phyloP scores from a whole-genome alignment of 192 early-diverging fungal genomes.

The Coemansia erecta region DNA sequence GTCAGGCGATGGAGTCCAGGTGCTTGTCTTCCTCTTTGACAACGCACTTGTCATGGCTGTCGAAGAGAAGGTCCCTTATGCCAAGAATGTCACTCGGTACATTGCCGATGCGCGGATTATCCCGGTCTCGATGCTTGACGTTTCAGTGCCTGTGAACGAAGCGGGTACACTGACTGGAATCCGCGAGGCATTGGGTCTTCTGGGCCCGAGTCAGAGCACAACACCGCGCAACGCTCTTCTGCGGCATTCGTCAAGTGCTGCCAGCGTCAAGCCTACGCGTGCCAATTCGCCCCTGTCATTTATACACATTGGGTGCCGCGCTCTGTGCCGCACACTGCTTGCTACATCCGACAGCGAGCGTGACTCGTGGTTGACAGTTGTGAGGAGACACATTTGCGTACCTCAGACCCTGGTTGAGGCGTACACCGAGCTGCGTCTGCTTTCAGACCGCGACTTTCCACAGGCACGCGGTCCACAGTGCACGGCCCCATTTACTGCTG shows the following conservation, averaged over 20 bases:
- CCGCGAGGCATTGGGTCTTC: slow-evolving; percentile 30
- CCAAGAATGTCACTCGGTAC: slow-evolving; percentile 39
- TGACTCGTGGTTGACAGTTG: slow-evolving; percentile 22
- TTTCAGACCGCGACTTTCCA: slow-evolving; percentile 49
- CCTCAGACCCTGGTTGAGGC: slow-evolving; percentile 53
- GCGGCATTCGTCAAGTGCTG: slow-evolving; percentile 24
- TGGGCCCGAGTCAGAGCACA: slow-evolving; percentile 10
- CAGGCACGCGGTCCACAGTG: slow-evolving; percentile 36
- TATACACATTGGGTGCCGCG: slow-evolving; percentile 43
- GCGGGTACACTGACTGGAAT: slow-evolving; percentile 27
- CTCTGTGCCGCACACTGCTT: slow-evolving; percentile 42
- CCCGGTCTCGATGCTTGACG: slow-evolving; percentile 51
- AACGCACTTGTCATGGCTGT: slow-evolving; percentile 49
- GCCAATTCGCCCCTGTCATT: slow-evolving; percentile 27
- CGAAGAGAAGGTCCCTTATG: slow-evolving; percentile 38
- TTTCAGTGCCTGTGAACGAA: slow-evolving; percentile 18
- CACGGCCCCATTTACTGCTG: slow-evolving; percentile 34
- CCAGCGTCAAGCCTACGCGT: slow-evolving; percentile 8
- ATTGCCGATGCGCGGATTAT: slow-evolving; percentile 48
- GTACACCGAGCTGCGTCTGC: slow-evolving; percentile 37
- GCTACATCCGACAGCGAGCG: slow-evolving; percentile 25
- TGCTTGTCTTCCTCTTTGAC: slow-evolving; percentile 52
- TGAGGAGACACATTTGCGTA: slow-evolving; percentile 28
- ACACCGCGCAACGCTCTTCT: slow-evolving; percentile 11
- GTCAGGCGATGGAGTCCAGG: slow-evolving; percentile 19